Evolutionary conservation across 2,329 filamentous ascomycete species (phyloP).

Genomic region (Fusarium bulbicola): DNA sequence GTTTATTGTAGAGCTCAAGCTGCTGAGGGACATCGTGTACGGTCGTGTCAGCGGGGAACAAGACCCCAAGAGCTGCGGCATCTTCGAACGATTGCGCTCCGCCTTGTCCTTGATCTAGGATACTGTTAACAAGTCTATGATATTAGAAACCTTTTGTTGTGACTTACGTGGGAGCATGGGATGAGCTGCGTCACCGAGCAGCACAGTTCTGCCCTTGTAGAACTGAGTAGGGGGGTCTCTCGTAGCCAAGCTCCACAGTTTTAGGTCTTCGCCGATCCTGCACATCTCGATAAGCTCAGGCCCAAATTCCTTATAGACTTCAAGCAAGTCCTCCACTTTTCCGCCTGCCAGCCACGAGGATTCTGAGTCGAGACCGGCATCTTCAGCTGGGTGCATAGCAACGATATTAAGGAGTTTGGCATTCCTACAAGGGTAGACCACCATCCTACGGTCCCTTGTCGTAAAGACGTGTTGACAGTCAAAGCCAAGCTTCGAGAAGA

Average conservation of each 20-base stretch:
- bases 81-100: slow-evolving; percentile 19
- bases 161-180: slow-evolving; percentile 22
- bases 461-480: slow-evolving; percentile 7
- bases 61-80: slow-evolving; percentile 1
- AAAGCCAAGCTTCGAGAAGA: neutral
- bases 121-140: neutral
- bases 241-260: slow-evolving; percentile 8
- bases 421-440: neutral
- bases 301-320: neutral
- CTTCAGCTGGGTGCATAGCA: neutral
- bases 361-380: neutral
- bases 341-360: slow-evolving; percentile 1
- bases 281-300: slow-evolving; percentile 6
- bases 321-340: neutral
- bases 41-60: neutral
- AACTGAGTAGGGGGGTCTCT: neutral
- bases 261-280: neutral
- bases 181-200: slow-evolving; percentile 18
- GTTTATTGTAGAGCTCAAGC: slow-evolving; percentile 3
- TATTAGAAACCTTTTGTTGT: too few species aligned
- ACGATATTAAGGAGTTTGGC: neutral
- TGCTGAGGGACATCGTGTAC: neutral
- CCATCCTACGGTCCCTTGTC: neutral
- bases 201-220: neutral
- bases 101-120: slow-evolving; percentile 15